phyloP scores from a whole-genome alignment of 345 rosid genomes.

The Gossypium bickii region DNA sequence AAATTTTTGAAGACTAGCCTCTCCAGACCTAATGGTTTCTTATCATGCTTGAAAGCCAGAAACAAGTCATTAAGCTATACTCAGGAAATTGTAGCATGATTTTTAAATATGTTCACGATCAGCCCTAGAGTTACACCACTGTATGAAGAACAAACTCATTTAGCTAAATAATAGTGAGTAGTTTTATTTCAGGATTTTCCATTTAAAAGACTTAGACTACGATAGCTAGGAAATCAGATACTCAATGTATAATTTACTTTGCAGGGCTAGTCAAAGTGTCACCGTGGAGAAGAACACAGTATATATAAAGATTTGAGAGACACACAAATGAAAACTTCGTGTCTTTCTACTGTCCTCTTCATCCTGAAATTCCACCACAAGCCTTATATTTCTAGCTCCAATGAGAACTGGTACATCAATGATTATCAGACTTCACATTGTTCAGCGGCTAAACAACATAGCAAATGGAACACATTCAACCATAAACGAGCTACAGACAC shows the following conservation, averaged over 20 bases:
- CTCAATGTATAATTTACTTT: background rate
- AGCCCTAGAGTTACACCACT: background rate
- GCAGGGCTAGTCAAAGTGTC: background rate
- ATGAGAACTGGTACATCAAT: slow-evolving; percentile 16
- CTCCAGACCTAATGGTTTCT: background rate
- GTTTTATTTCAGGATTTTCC: slow-evolving; percentile 1
- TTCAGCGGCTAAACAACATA: slow-evolving; percentile 10
- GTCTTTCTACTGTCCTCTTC: slow-evolving; percentile 5
- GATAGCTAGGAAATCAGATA: background rate
- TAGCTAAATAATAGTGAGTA: background rate
- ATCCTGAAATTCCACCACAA: slow-evolving; percentile 9
- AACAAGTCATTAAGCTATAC: background rate
- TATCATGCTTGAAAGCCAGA: background rate
- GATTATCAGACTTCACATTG: slow-evolving; percentile 12
- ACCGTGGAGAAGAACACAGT: background rate
- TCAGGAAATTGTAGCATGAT: background rate
- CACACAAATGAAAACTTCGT: background rate
- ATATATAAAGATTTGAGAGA: background rate
- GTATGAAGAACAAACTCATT: background rate
- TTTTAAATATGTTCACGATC: background rate
- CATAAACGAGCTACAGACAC: slow-evolving; percentile 27
- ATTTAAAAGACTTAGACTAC: background rate
- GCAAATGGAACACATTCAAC: slow-evolving; percentile 8
- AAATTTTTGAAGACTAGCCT: background rate
- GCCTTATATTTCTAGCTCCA: slow-evolving; percentile 11